These are phyloP conservation scores for Fusarium citri DNA, from an alignment of 2,329 filamentous ascomycete species.

Conservation along the genomic window DNA sequence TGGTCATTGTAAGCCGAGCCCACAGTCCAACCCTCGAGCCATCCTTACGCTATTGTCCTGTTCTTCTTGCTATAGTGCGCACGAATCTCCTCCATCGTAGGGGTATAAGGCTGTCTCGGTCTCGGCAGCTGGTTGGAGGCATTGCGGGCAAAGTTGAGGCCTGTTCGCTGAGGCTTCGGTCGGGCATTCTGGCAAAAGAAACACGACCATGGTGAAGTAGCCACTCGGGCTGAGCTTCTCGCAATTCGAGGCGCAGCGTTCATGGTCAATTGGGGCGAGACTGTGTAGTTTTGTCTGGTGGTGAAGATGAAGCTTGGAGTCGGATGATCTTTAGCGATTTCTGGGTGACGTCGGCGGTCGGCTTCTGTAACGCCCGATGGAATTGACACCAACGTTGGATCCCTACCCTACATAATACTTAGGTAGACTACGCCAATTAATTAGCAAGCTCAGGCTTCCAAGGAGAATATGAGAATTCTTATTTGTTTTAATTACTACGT, in stretches of 20 bases:
- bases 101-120: conserved; percentile 43
- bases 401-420: conserved; percentile 1
- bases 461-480: background rate
- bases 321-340: conserved; percentile 45
- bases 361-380: conserved; percentile 35
- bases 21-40: background rate
- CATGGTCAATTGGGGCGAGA: conserved; percentile 51
- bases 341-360: conserved; percentile 43
- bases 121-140: conserved; percentile 48
- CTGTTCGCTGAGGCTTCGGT: conserved; percentile 42
- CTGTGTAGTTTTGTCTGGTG: conserved; percentile 11
- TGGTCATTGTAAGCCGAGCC: conserved; percentile 49
- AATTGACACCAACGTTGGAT: too few species aligned
- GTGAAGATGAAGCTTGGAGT: conserved; percentile 33
- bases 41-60: conserved; percentile 62
- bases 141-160: conserved; percentile 47
- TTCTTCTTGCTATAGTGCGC: conserved; percentile 76
- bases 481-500: background rate
- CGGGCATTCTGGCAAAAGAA: conserved; percentile 53
- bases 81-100: conserved; percentile 71
- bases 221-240: conserved; percentile 47
- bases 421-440: background rate
- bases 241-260: conserved; percentile 53
- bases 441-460: background rate
- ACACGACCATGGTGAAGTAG: conserved; percentile 52